These are phyloP conservation scores for Pythium scleroteichum DNA, from an alignment of 352 stramenopile genomes.

Conservation along the genomic window DNA sequence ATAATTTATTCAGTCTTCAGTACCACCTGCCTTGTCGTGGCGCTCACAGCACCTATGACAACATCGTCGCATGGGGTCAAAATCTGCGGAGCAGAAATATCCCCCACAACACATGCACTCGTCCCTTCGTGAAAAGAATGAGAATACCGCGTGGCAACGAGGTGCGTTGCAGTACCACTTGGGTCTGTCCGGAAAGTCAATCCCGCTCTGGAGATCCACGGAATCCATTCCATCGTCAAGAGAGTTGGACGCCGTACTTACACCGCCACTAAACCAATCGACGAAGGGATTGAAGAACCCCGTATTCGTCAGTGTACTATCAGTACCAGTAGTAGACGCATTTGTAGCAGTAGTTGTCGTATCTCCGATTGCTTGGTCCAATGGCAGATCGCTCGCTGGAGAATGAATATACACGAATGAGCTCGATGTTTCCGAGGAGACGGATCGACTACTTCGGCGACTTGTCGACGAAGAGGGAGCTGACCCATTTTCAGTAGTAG, in stretches of 20 bases:
- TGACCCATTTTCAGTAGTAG: not conserved
- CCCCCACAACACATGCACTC: conserved; percentile 52
- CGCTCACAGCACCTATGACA: conserved; percentile 4
- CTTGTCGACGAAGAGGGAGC: conserved; percentile 9
- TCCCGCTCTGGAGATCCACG: not conserved
- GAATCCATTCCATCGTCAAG: not conserved
- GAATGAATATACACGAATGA: conserved; percentile 57
- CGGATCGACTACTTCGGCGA: conserved; percentile 30
- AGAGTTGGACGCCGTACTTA: not conserved
- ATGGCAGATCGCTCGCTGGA: conserved; percentile 24
- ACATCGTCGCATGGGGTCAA: conserved; percentile 18
- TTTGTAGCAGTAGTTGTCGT: conserved; percentile 17
- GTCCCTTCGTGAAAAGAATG: conserved; percentile 56
- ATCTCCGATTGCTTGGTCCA: conserved; percentile 7
- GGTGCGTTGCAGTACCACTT: conserved; percentile 75
- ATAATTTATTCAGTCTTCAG: conserved; percentile 23
- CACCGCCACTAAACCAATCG: conserved; percentile 13
- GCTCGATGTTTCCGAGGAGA: conserved; percentile 40
- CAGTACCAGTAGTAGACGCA: conserved; percentile 9
- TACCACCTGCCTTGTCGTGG: not conserved
- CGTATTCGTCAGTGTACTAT: conserved; percentile 11
- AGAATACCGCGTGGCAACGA: conserved; percentile 64
- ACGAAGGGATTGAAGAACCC: conserved; percentile 17
- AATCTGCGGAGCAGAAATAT: conserved; percentile 61
- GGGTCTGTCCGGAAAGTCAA: conserved; percentile 56